phyloP scores from a whole-genome alignment of 768 basidiomycete species.

The Kwoniella sp. region DNA sequence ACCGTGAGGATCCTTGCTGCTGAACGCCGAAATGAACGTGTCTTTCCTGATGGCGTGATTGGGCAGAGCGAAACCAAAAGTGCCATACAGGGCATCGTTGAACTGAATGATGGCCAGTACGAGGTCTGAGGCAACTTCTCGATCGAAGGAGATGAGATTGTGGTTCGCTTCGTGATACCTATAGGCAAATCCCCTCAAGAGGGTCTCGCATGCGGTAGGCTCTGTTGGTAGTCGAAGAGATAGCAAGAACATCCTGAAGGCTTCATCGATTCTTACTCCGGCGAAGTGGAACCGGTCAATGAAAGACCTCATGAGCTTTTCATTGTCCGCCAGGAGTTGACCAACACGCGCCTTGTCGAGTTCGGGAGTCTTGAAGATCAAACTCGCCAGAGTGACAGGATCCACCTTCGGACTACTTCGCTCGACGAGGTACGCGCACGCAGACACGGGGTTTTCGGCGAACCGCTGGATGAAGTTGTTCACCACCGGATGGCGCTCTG shows the following conservation, averaged over 20 bases:
- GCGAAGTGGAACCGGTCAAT: constrained; percentile 85
- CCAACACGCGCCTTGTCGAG: constrained; percentile 81
- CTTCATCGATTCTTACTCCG: constrained; percentile 81
- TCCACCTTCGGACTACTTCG: constrained; percentile 67
- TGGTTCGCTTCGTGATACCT: constrained; percentile 91
- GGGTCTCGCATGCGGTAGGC: constrained; percentile 63
- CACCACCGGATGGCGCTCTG: constrained; percentile 64
- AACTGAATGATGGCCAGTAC: constrained; percentile 63
- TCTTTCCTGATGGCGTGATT: constrained; percentile 63
- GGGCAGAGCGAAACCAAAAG: constrained; percentile 50
- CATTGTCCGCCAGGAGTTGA: constrained; percentile 73
- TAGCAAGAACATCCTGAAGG: constrained; percentile 83
- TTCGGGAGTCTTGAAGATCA: constrained; percentile 77
- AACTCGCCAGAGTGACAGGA: constrained; percentile 68
- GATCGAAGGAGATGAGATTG: constrained; percentile 72
- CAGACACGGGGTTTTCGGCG: constrained; percentile 74
- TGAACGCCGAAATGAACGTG: constrained; percentile 83
- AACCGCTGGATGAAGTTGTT: constrained; percentile 78
- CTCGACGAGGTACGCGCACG: constrained; percentile 70
- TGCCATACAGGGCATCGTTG: constrained; percentile 76
- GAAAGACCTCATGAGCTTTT: constrained; percentile 76
- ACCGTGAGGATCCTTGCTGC: constrained; percentile 71
- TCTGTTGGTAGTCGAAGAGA: constrained; percentile 70
- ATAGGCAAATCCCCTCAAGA: constrained; percentile 80
- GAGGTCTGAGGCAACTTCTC: constrained; percentile 35